Conservation (phyloP, 768 basidiomycete genomes). For the Phanerochaete sordida region DNA sequence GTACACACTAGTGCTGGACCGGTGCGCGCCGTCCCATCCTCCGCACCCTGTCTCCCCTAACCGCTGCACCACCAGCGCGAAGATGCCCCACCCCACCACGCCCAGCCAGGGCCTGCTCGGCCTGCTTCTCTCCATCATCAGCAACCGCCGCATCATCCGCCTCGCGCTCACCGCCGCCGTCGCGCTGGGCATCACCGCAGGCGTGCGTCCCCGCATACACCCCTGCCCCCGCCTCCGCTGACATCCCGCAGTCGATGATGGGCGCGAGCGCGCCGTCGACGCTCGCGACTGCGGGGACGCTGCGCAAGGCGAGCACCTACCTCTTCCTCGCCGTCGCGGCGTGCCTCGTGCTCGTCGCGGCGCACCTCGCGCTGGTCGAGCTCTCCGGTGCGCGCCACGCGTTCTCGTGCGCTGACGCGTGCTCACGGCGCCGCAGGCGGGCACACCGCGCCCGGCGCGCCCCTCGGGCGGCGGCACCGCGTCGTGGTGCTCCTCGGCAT, state of each 20-base stretch:
- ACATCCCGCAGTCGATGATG: neutral
- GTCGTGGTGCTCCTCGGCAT: slow-evolving; percentile 14
- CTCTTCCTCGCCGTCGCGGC: slow-evolving; percentile 18
- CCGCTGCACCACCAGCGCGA: neutral
- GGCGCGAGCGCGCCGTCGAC: neutral
- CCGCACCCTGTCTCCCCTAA: neutral
- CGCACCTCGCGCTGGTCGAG: slow-evolving; percentile 8
- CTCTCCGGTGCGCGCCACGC: neutral
- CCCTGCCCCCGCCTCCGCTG: too few species aligned
- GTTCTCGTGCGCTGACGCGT: neutral
- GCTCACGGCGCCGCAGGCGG: neutral
- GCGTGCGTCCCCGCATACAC: slow-evolving; percentile 9
- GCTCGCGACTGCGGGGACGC: neutral
- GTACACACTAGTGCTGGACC: slow-evolving; percentile 30
- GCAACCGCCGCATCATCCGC: slow-evolving; percentile 14
- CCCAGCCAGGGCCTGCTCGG: neutral
- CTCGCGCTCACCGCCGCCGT: slow-evolving; percentile 15
- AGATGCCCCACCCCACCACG: neutral
- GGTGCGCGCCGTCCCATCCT: slow-evolving; percentile 16
- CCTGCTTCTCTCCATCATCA: slow-evolving; percentile 8
- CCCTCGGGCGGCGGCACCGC: slow-evolving; percentile 4
- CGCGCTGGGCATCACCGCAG: slow-evolving; percentile 12
- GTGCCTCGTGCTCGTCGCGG: slow-evolving; percentile 8
- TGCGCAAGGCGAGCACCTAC: slow-evolving; percentile 13
- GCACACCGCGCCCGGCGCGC: neutral